Evolutionary conservation across 345 rosid species (phyloP), one percentile per base, ranked within the genome.

Genomic region (Eutrema heterophyllum): DNA sequence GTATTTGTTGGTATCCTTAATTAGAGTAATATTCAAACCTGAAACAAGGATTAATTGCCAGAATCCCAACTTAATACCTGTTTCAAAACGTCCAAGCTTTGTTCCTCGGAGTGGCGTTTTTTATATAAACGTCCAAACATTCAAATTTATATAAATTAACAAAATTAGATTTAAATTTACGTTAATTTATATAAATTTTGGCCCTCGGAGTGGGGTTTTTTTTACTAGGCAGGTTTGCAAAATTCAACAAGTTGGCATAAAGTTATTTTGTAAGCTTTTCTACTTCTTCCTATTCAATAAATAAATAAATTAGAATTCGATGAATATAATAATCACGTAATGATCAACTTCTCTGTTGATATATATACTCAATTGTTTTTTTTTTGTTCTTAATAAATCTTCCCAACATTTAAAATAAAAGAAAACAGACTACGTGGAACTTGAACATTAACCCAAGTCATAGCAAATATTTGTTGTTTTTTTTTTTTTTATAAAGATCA

Each of bases 151-250:
- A n/a, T n/a, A n/a, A n/a, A n/a, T n/a, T n/a, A n/a, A n/a, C n/a
- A n/a, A n/a, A n/a, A n/a, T n/a, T n/a, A n/a, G n/a, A n/a, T n/a
- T n/a, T n/a, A n/a, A n/a, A n/a, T 11, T 46, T 9, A 43, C 1
- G 2, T 12, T 2, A 36, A 38, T 27, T 30, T 62, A 43, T 14
- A 15, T 15, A 1, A 3, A 15, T n/a, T 29, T 30, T 43, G 45
- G 55, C n/a, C 5, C 43, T 43, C 11, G 1, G 18, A 30, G 54
- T 30, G 44, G 9, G 7, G 24, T 3, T 54, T 67, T 70, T 71
- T 57, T 50, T 16, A 1, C 52, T 9, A 29, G 68, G 59, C 62
- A 72, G 69, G 76, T 62, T 62, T 63, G 44, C 44, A 51, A 40
- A 51, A 62, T 30, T 62, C 44, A 62, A 40, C 44, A 51, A 5